A percentile compares a stretch with the other conserved stretches of the same genome.
Conservation (phyloP, 106 monocot species). For the Dactylorhiza incarnata region DNA sequence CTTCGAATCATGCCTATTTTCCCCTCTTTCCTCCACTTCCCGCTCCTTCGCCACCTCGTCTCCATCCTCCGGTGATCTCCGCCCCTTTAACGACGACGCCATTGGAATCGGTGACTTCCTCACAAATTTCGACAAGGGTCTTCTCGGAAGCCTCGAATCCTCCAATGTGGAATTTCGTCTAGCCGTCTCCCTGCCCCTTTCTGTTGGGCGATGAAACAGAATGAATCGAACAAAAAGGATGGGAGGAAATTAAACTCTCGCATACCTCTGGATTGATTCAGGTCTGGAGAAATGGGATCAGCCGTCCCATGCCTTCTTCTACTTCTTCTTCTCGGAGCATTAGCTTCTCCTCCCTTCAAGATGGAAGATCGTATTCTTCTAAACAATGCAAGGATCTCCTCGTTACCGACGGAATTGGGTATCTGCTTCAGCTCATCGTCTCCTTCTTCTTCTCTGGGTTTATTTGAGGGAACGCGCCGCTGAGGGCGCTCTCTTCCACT, state of each 20-base stretch:
- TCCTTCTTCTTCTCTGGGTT: constrained; percentile 9
- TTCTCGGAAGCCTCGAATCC: constrained; percentile 11
- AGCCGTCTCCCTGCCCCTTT: neutral
- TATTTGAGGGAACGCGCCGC: constrained; percentile 10
- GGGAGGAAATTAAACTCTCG: neutral
- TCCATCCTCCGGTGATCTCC: neutral
- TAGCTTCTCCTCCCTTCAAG: constrained; percentile 20
- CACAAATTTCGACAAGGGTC: constrained; percentile 51
- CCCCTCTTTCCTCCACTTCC: neutral
- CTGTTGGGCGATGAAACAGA: neutral
- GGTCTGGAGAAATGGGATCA: constrained; percentile 14
- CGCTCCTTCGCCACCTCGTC: neutral
- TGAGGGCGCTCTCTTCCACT: constrained; percentile 21
- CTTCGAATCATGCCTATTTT: neutral
- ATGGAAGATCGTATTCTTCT: constrained; percentile 54
- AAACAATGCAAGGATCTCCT: constrained; percentile 45
- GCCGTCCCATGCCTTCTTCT: constrained; percentile 10
- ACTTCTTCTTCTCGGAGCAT: constrained; percentile 15
- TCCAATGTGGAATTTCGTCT: neutral
- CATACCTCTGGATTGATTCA: constrained; percentile 27
- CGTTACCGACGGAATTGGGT: constrained; percentile 23
- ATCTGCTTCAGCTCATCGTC: constrained; percentile 12
- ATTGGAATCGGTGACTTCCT: constrained; percentile 48
- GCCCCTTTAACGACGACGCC: neutral
- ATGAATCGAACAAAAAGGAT: neutral